A percentile compares a stretch with the other conserved stretches of the same genome.
Conservation (phyloP, 2,329 filamentous ascomycete species). For the Zasmidium angulare region DNA sequence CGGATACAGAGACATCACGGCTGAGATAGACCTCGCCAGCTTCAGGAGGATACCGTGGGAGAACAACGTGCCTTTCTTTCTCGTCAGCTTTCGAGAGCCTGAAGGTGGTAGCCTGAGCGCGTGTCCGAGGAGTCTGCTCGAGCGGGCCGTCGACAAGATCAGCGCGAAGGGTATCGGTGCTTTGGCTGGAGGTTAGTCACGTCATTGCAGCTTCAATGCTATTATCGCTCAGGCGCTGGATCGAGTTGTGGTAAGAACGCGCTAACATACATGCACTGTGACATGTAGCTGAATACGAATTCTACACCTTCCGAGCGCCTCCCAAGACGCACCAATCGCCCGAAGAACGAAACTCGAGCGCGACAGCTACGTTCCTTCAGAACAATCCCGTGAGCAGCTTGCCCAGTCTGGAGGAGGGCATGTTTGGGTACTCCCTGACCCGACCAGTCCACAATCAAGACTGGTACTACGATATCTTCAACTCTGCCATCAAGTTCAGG, state of each 20-base stretch:
- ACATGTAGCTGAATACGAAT: conserved; percentile 80
- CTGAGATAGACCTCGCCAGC: conserved; percentile 72
- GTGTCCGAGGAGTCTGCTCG: conserved; percentile 76
- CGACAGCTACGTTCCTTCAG: conserved; percentile 72
- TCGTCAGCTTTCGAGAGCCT: conserved; percentile 80
- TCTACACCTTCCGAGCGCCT: conserved; percentile 84
- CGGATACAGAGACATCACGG: conserved; percentile 82
- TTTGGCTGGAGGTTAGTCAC: conserved; percentile 77
- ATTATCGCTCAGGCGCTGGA: background rate
- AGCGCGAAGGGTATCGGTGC: conserved; percentile 70
- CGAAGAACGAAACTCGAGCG: conserved; percentile 61
- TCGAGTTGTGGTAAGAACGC: too few species aligned
- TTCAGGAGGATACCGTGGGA: conserved; percentile 92
- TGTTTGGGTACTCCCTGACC: conserved; percentile 93
- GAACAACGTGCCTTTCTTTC: conserved; percentile 78
- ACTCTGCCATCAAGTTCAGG: conserved; percentile 72
- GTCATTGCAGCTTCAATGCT: background rate
- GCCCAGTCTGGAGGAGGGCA: conserved; percentile 81
- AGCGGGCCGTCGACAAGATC: conserved; percentile 66
- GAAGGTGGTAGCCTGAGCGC: conserved; percentile 70
- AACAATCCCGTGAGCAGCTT: conserved; percentile 72
- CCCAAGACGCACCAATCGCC: conserved; percentile 36
- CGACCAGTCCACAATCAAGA: conserved; percentile 86
- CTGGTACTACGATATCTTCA: conserved; percentile 86
- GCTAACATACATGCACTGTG: background rate